Percentiles rank a stretch among this genome's conserved stretches.
These are phyloP conservation scores for Lichtheimia hyalospora DNA, from an alignment of 371 early-diverging fungal genomes.

Conservation along the genomic window DNA sequence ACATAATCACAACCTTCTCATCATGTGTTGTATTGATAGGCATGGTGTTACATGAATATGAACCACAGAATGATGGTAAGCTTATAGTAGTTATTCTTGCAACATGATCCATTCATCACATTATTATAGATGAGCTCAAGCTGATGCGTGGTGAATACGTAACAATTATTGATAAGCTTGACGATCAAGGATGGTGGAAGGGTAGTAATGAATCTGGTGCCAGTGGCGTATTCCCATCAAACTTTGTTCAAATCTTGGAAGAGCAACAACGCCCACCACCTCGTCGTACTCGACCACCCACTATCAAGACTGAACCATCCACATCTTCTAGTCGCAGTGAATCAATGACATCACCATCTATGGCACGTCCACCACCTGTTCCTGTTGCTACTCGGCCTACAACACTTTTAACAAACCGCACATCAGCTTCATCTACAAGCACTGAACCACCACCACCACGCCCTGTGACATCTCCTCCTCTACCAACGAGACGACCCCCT, in stretches of 20 bases:
- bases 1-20: background rate
- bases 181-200: slow-evolving; percentile 63
- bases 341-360: slow-evolving; percentile 8
- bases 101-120: background rate
- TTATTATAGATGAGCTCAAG: slow-evolving; percentile 49
- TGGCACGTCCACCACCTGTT: slow-evolving; percentile 44
- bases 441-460: slow-evolving; percentile 30
- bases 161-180: slow-evolving; percentile 47
- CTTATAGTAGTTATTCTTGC: background rate
- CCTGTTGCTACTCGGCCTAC: slow-evolving; percentile 47
- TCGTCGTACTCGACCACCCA: slow-evolving; percentile 42
- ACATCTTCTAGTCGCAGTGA: slow-evolving; percentile 5
- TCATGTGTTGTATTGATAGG: slow-evolving; percentile 19
- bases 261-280: slow-evolving; percentile 36
- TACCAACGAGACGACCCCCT: slow-evolving; percentile 23
- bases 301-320: slow-evolving; percentile 33
- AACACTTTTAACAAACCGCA: slow-evolving; percentile 29
- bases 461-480: slow-evolving; percentile 30
- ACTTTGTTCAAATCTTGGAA: slow-evolving; percentile 57
- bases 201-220: slow-evolving; percentile 56
- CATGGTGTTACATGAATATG: slow-evolving; percentile 56
- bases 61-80: slow-evolving; percentile 56
- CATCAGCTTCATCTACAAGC: background rate
- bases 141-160: slow-evolving; percentile 53
- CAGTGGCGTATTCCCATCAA: slow-evolving; percentile 58